Evolutionary conservation across 129 eudicot species (phyloP).

Genomic region (Flaveria linearis): DNA sequence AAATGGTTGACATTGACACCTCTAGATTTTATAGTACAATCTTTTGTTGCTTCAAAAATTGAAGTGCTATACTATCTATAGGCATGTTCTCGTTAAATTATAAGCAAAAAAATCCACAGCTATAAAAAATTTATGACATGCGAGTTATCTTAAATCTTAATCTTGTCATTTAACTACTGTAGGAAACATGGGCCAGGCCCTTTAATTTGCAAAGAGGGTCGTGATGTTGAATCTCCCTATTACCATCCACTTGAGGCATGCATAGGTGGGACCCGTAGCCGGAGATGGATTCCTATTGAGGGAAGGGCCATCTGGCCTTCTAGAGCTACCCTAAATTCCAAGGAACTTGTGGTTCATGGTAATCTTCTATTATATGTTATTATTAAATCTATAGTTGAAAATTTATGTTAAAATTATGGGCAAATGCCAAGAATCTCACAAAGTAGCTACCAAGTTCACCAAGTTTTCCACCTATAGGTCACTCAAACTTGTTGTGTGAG

Average conservation of each 20-base stretch:
- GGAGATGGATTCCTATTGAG: conserved; percentile 83
- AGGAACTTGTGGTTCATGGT: conserved; percentile 73
- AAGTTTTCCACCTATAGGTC: too few relatives aligned
- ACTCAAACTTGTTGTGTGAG: too few relatives aligned
- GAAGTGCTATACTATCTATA: not conserved
- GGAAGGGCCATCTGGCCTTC: conserved; percentile 87
- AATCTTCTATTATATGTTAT: conserved; percentile 5
- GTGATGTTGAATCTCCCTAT: conserved; percentile 84
- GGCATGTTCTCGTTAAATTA: not conserved
- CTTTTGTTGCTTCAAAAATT: not conserved
- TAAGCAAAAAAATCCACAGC: not conserved
- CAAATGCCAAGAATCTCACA: too few relatives aligned
- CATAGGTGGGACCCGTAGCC: conserved; percentile 92
- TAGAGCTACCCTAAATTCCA: conserved; percentile 56
- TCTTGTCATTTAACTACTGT: conserved; percentile 24
- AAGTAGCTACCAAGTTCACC: too few relatives aligned
- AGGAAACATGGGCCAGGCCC: conserved; percentile 73
- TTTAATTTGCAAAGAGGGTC: conserved; percentile 71
- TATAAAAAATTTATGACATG: not conserved
- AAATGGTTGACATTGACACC: not conserved
- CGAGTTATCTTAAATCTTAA: conserved; percentile 23
- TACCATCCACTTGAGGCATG: conserved; percentile 84
- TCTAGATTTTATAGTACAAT: not conserved
- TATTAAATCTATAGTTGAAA: not conserved
- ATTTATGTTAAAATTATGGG: not conserved